These are phyloP conservation scores for Apiospora hydei DNA, from an alignment of 2,329 filamentous ascomycete species.

Conservation along the genomic window DNA sequence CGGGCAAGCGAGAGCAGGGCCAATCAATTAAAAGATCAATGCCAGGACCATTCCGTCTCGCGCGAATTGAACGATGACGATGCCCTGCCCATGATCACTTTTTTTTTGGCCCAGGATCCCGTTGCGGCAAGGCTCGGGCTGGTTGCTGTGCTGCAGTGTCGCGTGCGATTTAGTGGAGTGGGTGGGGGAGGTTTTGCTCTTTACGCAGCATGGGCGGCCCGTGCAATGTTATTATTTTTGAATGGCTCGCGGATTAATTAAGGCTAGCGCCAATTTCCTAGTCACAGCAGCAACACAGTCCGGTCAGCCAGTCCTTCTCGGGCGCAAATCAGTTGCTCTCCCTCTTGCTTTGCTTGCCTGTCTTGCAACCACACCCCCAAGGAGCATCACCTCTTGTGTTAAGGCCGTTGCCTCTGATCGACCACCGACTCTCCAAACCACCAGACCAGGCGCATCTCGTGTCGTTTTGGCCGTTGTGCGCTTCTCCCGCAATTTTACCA, in stretches of 20 bases:
- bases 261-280: neutral
- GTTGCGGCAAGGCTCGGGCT: slow-evolving; percentile 17
- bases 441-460: slow-evolving; percentile 33
- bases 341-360: slow-evolving; percentile 24
- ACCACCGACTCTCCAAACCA: slow-evolving; percentile 32
- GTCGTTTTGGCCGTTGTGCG: slow-evolving; percentile 34
- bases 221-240: slow-evolving; percentile 24
- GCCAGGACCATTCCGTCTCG: neutral
- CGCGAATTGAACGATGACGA: slow-evolving; percentile 7
- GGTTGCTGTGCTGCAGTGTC: slow-evolving; percentile 24
- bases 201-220: neutral
- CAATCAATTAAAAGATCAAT: slow-evolving; percentile 15
- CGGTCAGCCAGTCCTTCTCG: neutral
- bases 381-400: slow-evolving; percentile 27
- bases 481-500: slow-evolving; percentile 21
- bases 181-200: neutral
- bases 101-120: neutral
- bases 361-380: slow-evolving; percentile 21
- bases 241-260: slow-evolving; percentile 14
- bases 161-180: slow-evolving; percentile 17
- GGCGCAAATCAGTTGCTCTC: slow-evolving; percentile 10
- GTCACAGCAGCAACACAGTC: slow-evolving; percentile 16
- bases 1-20: neutral
- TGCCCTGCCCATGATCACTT: neutral
- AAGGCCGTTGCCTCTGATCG: slow-evolving; percentile 28